Conservation (phyloP, 345 rosid genomes). For the Diplotaxis tenuifolia region DNA sequence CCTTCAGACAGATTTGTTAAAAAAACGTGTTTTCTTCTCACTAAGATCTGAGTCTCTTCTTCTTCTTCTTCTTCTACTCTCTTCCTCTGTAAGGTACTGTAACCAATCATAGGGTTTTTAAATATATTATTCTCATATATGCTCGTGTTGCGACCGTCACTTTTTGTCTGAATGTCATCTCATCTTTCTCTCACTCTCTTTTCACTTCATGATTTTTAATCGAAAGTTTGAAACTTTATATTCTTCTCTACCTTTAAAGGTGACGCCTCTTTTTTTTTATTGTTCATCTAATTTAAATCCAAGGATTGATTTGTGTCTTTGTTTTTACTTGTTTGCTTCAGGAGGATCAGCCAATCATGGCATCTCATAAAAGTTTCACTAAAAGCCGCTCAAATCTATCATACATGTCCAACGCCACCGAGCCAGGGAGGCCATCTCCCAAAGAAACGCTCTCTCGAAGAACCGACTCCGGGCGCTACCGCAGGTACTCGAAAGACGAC, state of each 20-base stretch:
- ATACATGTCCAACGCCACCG: constrained; percentile 54
- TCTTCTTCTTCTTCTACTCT: constrained; percentile 24
- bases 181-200: constrained; percentile 4
- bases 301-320: constrained; percentile 15
- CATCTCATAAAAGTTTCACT: constrained; percentile 57
- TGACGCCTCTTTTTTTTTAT: constrained; percentile 7
- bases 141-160: constrained; percentile 25
- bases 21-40: neutral
- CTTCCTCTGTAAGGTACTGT: no score
- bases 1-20: constrained; percentile 28
- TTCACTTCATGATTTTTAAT: neutral
- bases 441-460: constrained; percentile 70
- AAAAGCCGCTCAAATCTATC: constrained; percentile 64
- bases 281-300: constrained; percentile 22
- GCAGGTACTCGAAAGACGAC: constrained; percentile 88
- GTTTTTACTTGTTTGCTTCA: constrained; percentile 26
- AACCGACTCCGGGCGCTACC: constrained; percentile 85
- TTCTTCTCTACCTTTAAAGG: constrained; percentile 18
- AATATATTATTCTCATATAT: no score
- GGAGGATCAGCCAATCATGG: constrained; percentile 48
- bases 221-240: constrained; percentile 15
- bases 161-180: constrained; percentile 17
- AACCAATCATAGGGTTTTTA: neutral
- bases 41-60: constrained; percentile 33
- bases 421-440: constrained; percentile 69